Conservation (phyloP, 441 rosid species). For the Jatropha multifida region DNA sequence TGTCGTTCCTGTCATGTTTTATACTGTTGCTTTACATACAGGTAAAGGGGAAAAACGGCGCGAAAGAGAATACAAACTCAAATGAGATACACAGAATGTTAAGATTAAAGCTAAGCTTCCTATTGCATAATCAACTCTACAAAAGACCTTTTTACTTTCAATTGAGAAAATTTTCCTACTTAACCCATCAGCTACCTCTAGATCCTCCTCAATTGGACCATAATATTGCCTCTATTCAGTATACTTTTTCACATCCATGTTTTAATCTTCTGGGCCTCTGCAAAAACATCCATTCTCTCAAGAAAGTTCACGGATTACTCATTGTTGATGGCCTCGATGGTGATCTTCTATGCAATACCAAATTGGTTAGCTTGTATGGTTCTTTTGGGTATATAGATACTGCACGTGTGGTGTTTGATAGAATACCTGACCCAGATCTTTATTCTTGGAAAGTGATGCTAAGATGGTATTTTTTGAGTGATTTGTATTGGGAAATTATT, state of each 20-base stretch:
- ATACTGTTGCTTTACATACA: no score
- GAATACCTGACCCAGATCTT: conserved; percentile 50
- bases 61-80: neutral
- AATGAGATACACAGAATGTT: neutral
- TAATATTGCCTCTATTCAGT: conserved; percentile 22
- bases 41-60: neutral
- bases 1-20: no score
- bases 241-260: conserved; percentile 33
- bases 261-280: conserved; percentile 46
- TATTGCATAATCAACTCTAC: conserved; percentile 18
- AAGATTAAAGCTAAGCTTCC: conserved; percentile 6
- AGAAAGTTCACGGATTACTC: conserved; percentile 43
- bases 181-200: neutral
- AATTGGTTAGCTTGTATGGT: conserved; percentile 64
- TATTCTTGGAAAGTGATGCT: conserved; percentile 65
- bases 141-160: conserved; percentile 20
- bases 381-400: conserved; percentile 40
- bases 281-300: conserved; percentile 41
- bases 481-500: conserved; percentile 33
- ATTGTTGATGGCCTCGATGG: conserved; percentile 40
- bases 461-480: conserved; percentile 56
- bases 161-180: conserved; percentile 22
- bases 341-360: conserved; percentile 51
- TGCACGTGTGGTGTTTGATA: conserved; percentile 60
- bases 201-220: conserved; percentile 15